Evolutionary conservation across 768 basidiomycete genomes (phyloP).

Genomic region (Kwoniella bestiolae): DNA sequence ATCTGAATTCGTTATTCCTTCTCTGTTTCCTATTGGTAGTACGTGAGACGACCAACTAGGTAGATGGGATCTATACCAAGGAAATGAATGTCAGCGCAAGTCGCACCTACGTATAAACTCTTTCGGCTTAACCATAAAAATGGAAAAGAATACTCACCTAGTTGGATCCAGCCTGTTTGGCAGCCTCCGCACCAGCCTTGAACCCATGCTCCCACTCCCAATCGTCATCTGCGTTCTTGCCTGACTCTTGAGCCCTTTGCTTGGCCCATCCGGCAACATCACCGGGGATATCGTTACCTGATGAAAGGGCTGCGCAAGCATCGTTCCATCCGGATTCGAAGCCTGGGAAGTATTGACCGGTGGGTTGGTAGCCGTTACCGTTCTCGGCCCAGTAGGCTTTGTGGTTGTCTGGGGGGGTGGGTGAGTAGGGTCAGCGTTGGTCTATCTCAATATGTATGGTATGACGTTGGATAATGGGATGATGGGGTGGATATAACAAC

Average conservation of each 20-base stretch:
- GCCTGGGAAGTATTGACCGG: constrained; percentile 37
- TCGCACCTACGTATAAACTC: not conserved
- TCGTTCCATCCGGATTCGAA: constrained; percentile 39
- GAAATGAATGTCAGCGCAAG: not conserved
- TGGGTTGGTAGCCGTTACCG: constrained; percentile 32
- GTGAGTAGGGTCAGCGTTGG: not conserved
- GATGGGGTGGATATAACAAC: not conserved
- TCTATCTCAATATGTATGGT: not conserved
- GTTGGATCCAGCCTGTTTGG: constrained; percentile 23
- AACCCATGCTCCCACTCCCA: constrained; percentile 46
- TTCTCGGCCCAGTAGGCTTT: constrained; percentile 36
- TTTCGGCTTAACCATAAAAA: not conserved
- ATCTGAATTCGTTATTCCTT: not conserved
- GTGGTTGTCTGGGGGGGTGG: constrained; percentile 17
- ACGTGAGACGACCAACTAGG: not conserved
- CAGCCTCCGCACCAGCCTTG: constrained; percentile 32
- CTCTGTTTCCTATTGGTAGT: not conserved
- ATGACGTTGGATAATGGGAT: not conserved
- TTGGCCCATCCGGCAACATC: constrained; percentile 27
- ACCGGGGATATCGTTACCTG: constrained; percentile 31
- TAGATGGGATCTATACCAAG: not conserved
- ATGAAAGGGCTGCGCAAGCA: constrained; percentile 23
- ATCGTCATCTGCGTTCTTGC: constrained; percentile 21
- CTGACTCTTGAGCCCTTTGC: constrained; percentile 22
- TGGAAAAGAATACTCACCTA: not conserved